Conservation (phyloP, 352 stramenopile genomes). For the Globisporangium orthogonon region DNA sequence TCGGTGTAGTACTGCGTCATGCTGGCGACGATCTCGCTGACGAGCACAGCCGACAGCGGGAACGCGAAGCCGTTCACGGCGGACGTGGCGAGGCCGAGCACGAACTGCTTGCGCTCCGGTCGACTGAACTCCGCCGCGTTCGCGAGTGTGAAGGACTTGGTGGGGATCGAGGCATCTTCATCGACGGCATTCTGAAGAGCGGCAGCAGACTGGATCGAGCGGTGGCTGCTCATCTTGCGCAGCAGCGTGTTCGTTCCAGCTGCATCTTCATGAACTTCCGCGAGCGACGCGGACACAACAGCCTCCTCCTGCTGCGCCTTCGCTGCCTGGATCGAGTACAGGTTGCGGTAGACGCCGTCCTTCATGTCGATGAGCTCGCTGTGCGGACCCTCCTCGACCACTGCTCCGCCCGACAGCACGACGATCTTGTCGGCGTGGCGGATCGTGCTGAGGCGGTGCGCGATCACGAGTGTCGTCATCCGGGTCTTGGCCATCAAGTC, state of each 20-base stretch:
- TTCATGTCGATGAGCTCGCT: slow-evolving; percentile 44
- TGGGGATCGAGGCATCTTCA: background rate
- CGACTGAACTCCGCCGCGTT: slow-evolving; percentile 22
- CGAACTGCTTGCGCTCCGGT: slow-evolving; percentile 31
- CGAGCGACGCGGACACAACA: slow-evolving; percentile 6
- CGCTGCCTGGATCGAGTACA: slow-evolving; percentile 55
- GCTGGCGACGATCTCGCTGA: slow-evolving; percentile 25
- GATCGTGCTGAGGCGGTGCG: slow-evolving; percentile 86
- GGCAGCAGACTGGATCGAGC: background rate
- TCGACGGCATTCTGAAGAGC: background rate
- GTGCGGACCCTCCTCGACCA: slow-evolving; percentile 47
- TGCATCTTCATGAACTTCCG: background rate
- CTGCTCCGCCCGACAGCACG: slow-evolving; percentile 28
- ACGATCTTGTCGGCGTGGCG: slow-evolving; percentile 56
- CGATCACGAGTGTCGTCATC: slow-evolving; percentile 90
- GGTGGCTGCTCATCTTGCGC: background rate
- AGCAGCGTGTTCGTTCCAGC: background rate
- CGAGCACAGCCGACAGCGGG: slow-evolving; percentile 24
- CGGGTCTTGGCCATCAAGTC: slow-evolving; percentile 30
- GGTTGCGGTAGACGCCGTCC: slow-evolving; percentile 69
- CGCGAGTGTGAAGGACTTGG: slow-evolving; percentile 19
- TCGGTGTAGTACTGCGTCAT: slow-evolving; percentile 26
- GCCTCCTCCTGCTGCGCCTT: slow-evolving; percentile 10
- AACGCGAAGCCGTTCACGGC: slow-evolving; percentile 25
- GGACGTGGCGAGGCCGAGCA: slow-evolving; percentile 22